Conservation (phyloP, 1,139 yeast genomes). For the Zygosaccharomyces sapae region DNA sequence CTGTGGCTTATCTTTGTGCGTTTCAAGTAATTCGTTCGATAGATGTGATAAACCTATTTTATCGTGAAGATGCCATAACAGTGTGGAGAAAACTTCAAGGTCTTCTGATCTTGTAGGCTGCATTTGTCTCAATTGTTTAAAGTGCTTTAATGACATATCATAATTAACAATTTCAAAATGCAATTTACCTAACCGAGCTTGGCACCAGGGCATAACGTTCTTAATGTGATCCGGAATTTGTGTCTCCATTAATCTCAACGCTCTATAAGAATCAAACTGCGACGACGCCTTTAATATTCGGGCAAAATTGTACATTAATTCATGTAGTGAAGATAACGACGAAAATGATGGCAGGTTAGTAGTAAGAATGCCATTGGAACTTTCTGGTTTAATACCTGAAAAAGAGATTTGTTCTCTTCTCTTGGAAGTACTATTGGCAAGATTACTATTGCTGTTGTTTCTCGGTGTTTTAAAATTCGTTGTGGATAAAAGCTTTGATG, state of each 20-base stretch:
- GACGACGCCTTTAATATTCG: slow-evolving; percentile 61
- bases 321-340: slow-evolving; percentile 16
- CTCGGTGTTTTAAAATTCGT: slow-evolving; percentile 26
- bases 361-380: slow-evolving; percentile 18
- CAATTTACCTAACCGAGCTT: slow-evolving; percentile 71
- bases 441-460: slow-evolving; percentile 11
- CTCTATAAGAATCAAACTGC: slow-evolving; percentile 73
- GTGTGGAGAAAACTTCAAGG: slow-evolving; percentile 87
- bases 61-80: slow-evolving; percentile 88
- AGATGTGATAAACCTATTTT: slow-evolving; percentile 75
- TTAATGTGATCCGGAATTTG: slow-evolving; percentile 54
- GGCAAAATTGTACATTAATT: slow-evolving; percentile 59
- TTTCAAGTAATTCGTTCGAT: slow-evolving; percentile 74
- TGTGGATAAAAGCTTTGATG: slow-evolving; percentile 26
- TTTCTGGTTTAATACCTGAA: slow-evolving; percentile 7
- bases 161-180: slow-evolving; percentile 88
- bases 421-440: slow-evolving; percentile 10
- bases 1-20: slow-evolving; percentile 63
- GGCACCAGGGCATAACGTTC: slow-evolving; percentile 78
- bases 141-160: slow-evolving; percentile 65
- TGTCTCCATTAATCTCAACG: slow-evolving; percentile 62
- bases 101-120: slow-evolving; percentile 83
- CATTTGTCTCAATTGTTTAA: slow-evolving; percentile 54
- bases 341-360: slow-evolving; percentile 39
- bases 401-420: slow-evolving; percentile 7